Percentiles rank a stretch among this genome's conserved stretches.
These are phyloP conservation scores for Laburnicola sp. DNA, from an alignment of 2,329 filamentous ascomycete species.

Conservation along the genomic window DNA sequence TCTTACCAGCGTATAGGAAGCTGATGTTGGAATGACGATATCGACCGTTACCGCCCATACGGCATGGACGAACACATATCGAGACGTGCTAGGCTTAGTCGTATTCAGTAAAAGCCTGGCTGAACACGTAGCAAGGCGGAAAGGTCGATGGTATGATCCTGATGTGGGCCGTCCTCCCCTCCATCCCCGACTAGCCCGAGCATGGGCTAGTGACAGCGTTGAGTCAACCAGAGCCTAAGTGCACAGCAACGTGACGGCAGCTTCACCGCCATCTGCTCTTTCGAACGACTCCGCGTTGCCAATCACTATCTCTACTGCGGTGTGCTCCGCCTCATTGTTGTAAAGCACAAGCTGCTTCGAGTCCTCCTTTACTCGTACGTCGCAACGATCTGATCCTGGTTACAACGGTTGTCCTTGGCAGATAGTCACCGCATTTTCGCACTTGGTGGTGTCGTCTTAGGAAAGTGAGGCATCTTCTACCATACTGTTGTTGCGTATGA, in stretches of 20 bases:
- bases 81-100: background rate
- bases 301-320: background rate
- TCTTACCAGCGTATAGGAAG: no score
- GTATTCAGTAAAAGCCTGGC: background rate
- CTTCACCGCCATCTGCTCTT: slow-evolving; percentile 1
- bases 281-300: background rate
- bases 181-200: background rate
- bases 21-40: no score
- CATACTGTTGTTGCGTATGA: background rate
- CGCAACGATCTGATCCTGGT: background rate
- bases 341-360: background rate
- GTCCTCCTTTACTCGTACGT: background rate
- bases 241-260: background rate
- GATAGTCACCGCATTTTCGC: no score
- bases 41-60: no score
- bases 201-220: background rate
- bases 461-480: background rate
- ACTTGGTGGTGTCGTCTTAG: background rate
- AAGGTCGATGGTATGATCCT: background rate
- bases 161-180: background rate
- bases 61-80: background rate
- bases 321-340: background rate
- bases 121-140: slow-evolving; percentile 4
- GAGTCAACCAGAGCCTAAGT: background rate
- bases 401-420: background rate